These are phyloP conservation scores for Cytospora paraplurivora DNA, from an alignment of 2,329 filamentous ascomycete species.

Conservation along the genomic window DNA sequence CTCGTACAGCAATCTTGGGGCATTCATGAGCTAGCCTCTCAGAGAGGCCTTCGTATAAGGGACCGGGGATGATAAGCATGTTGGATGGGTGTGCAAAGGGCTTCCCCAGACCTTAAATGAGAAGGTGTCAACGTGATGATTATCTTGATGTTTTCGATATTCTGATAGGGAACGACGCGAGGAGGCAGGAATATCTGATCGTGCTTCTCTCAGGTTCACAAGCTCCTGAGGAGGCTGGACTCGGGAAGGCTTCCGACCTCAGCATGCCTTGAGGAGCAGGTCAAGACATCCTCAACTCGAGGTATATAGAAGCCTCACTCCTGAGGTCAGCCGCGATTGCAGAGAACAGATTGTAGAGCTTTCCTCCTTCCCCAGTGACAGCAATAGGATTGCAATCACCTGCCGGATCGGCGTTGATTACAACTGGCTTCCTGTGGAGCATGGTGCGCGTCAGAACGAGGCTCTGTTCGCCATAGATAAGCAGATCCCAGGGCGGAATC, in stretches of 20 bases:
- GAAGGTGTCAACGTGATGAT: slow-evolving; percentile 17
- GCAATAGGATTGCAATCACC: slow-evolving; percentile 5
- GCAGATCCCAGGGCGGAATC: slow-evolving; percentile 5
- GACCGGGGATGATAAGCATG: neutral
- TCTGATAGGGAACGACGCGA: neutral
- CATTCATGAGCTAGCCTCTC: slow-evolving; percentile 2
- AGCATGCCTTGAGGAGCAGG: too few relatives aligned
- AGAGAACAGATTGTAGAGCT: slow-evolving; percentile 1
- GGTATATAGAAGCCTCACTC: too few relatives aligned
- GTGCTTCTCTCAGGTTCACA: neutral
- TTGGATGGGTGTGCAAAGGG: neutral
- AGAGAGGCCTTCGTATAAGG: neutral
- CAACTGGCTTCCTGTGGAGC: slow-evolving; percentile 18
- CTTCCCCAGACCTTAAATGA: slow-evolving; percentile 11
- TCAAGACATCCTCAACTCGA: too few relatives aligned
- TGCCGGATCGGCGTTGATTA: slow-evolving; percentile 23
- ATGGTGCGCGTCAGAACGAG: slow-evolving; percentile 9
- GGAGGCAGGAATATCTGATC: neutral
- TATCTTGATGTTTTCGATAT: slow-evolving; percentile 2
- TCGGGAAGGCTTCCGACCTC: too few relatives aligned
- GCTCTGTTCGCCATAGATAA: slow-evolving; percentile 24
- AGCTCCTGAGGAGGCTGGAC: too few relatives aligned
- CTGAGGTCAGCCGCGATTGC: neutral
- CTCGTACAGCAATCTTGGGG: slow-evolving; percentile 5
- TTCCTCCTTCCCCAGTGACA: neutral